These are phyloP conservation scores for Diplodia sapinea DNA, from an alignment of 2,329 filamentous ascomycete species.

Conservation along the genomic window DNA sequence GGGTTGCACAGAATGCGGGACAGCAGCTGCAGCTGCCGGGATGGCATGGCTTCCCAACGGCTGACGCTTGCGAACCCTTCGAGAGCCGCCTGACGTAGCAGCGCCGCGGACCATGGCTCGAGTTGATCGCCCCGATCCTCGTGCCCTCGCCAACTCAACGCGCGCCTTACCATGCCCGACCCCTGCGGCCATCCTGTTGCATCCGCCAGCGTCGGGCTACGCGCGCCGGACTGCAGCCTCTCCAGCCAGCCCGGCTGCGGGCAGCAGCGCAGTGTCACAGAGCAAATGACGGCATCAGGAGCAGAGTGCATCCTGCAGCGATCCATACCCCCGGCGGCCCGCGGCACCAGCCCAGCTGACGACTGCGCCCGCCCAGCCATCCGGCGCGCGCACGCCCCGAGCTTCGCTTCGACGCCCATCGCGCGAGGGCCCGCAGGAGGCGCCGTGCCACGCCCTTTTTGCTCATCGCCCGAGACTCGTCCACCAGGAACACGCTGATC, in stretches of 20 bases:
- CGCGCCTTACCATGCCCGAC: constrained; percentile 20
- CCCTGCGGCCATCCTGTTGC: constrained; percentile 20
- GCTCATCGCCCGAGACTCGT: constrained; percentile 4
- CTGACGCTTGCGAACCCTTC: constrained; percentile 28
- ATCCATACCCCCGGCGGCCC: not conserved
- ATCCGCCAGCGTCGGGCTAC: not conserved
- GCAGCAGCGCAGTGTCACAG: not conserved
- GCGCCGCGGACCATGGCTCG: constrained; percentile 18
- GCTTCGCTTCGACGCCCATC: constrained; percentile 12
- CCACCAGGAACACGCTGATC: constrained; percentile 13
- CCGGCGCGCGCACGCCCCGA: not conserved
- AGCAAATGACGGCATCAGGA: constrained; percentile 13
- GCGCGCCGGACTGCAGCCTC: not conserved
- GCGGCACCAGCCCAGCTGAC: constrained; percentile 15
- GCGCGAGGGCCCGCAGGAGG: constrained; percentile 10
- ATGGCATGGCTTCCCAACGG: constrained; percentile 24
- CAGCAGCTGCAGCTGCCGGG: constrained; percentile 25
- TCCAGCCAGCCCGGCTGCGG: not conserved
- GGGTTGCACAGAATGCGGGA: constrained; percentile 29
- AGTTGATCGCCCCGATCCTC: constrained; percentile 26
- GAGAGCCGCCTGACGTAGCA: constrained; percentile 30
- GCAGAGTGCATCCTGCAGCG: constrained; percentile 11
- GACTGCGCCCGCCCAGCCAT: not conserved
- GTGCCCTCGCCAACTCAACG: constrained; percentile 3
- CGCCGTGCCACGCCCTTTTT: not conserved